Base-by-base conservation (phyloP, 495 filamentous ascomycete genomes). In the Penicillium lividum region DNA sequence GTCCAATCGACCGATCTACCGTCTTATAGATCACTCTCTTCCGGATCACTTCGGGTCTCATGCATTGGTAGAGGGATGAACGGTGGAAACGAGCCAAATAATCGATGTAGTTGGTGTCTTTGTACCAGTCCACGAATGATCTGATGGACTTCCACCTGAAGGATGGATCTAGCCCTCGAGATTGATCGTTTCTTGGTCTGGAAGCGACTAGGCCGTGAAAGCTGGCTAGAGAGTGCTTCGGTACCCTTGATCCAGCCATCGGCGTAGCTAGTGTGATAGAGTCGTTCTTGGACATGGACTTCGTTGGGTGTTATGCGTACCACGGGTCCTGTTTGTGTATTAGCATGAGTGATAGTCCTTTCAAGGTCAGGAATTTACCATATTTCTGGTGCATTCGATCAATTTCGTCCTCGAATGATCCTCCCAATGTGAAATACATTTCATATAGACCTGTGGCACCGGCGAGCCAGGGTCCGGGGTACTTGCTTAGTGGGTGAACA, bases 381-480 rank as follows among this genome's bases (percentile, higher is more conserved):
- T 78, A 79, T 57, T 62, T 54, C 22, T 72, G 63, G 52, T 84
- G 81, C 74, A 83, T 71, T 27, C 65, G 33, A 30, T 68, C 51
- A 47, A 84, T 79, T 43, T 73, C 58, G 33, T 65, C 62, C 4
- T 72, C 71, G 52, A 82, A 83, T 3, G 63, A 61, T 0, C 71
- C 76, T 5, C 71, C 59, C 45, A 76, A 68, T n/a, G 73, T 75
- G 47, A 76, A 79, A 57, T 78, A 81, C 25, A 77, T 64, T 54
- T 84, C 82, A 42, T 79, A 79, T 18, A 74, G 57, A 31, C 72
- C 72, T 0, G 76, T 77, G 16, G 71, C 54, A 4, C 76, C 76
- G 0, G 79, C 79, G 10, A 81, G 61, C 27, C 68, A 72, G 0
- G 78, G 77, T 6, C 79, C 81, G 0, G 81, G 81, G 45, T 79